These are phyloP conservation scores for Mangifera indica DNA, from an alignment of 345 rosid genomes.

Conservation along the genomic window DNA sequence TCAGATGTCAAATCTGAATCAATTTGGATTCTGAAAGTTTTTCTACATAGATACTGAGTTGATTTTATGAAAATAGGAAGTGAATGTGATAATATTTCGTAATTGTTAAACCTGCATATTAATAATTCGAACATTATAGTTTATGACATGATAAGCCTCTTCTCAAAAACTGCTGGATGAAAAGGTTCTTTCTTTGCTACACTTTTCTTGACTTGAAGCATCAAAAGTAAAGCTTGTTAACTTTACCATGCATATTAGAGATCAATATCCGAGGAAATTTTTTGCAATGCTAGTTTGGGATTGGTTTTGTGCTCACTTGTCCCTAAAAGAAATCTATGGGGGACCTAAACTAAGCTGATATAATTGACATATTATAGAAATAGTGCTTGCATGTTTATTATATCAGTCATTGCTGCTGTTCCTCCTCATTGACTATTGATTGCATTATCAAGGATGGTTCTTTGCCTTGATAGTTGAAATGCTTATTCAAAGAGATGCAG, in stretches of 20 bases:
- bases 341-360: not conserved
- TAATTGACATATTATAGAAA: not conserved
- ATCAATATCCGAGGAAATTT: too few relatives aligned
- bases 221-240: not conserved
- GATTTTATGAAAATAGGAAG: not conserved
- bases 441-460: not conserved
- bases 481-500: not conserved
- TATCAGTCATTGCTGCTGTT: not conserved
- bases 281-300: not conserved
- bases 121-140: not conserved
- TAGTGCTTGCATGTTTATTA: not conserved
- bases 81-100: not conserved
- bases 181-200: too few relatives aligned
- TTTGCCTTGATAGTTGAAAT: not conserved
- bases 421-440: not conserved
- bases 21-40: slow-evolving; percentile 4
- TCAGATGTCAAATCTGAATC: not conserved
- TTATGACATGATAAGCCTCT: not conserved
- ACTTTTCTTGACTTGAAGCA: not conserved
- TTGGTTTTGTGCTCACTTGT: not conserved
- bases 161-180: not conserved
- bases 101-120: not conserved
- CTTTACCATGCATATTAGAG: not conserved
- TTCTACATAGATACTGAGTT: not conserved
- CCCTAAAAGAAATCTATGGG: not conserved